Percentiles rank a stretch among this genome's conserved stretches.
phyloP scores from a whole-genome alignment of 345 rosid genomes.

The Carallia pectinifolia region DNA sequence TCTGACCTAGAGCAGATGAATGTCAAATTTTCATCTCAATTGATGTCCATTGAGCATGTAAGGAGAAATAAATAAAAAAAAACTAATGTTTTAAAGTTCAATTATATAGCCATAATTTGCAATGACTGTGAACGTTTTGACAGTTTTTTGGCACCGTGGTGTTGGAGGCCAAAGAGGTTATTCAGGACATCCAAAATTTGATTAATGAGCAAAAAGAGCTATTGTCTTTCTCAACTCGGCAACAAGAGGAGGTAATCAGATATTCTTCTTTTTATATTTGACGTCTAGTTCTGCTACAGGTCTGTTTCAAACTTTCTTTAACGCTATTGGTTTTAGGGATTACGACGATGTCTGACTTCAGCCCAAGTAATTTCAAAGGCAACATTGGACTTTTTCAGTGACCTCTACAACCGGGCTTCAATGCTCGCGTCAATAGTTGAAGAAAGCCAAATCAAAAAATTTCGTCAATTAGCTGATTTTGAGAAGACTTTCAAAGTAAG shows the following conservation, averaged over 20 bases:
- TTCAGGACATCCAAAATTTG: constrained; percentile 47
- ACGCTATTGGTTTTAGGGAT: constrained; percentile 38
- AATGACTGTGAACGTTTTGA: constrained; percentile 15
- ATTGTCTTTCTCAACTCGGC: constrained; percentile 51
- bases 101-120: not conserved
- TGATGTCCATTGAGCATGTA: constrained; percentile 56
- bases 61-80: constrained; percentile 9
- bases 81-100: not conserved
- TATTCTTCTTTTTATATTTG: constrained; percentile 2
- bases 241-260: constrained; percentile 60
- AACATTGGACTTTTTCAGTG: constrained; percentile 50
- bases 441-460: constrained; percentile 51
- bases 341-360: constrained; percentile 51
- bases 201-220: constrained; percentile 64
- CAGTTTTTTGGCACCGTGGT: constrained; percentile 58
- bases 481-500: constrained; percentile 64
- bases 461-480: constrained; percentile 49
- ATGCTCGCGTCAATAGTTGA: constrained; percentile 41
- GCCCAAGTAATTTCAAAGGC: constrained; percentile 61
- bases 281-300: not conserved
- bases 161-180: constrained; percentile 54
- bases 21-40: constrained; percentile 44
- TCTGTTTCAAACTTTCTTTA: not conserved
- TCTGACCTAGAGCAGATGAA: constrained; percentile 52
- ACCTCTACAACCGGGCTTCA: constrained; percentile 59